Percentiles rank a stretch among this genome's conserved stretches.
These are phyloP conservation scores for Vigna mungo DNA, from an alignment of 306 rosid genomes.

Conservation along the genomic window DNA sequence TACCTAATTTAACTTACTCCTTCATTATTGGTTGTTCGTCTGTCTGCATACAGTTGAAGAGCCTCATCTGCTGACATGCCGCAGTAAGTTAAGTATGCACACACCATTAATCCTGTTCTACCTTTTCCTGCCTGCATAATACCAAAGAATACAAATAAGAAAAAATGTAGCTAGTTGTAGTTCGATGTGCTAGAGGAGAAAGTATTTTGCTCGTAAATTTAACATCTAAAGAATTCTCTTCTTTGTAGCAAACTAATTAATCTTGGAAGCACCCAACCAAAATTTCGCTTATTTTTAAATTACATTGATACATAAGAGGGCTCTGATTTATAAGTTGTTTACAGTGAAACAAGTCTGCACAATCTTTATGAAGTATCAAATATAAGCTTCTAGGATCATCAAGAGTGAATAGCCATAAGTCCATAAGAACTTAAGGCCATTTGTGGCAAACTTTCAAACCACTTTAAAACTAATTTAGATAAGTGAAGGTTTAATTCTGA, in stretches of 20 bases:
- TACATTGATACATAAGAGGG: background rate
- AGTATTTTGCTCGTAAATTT: background rate
- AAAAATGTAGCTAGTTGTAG: conserved; percentile 12
- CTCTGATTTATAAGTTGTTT: background rate
- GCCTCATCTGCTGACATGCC: conserved; percentile 92
- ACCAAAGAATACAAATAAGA: conserved; percentile 26
- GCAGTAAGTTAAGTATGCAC: conserved; percentile 75
- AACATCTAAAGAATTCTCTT: conserved; percentile 12
- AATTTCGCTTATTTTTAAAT: conserved; percentile 10
- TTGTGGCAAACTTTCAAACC: background rate
- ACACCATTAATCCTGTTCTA: conserved; percentile 94
- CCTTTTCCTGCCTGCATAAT: conserved; percentile 95
- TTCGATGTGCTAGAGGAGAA: conserved; percentile 1
- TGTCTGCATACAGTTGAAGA: conserved; percentile 86
- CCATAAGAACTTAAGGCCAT: conserved; percentile 13
- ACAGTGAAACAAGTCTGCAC: conserved; percentile 4
- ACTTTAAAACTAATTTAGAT: background rate
- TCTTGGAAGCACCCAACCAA: background rate
- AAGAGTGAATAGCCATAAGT: background rate
- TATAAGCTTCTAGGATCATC: conserved; percentile 26
- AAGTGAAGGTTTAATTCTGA: background rate
- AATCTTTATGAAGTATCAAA: background rate
- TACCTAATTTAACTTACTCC: conserved; percentile 90
- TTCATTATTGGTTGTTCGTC: conserved; percentile 91
- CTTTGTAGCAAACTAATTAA: conserved; percentile 11